These are phyloP conservation scores for Ceratobasidium theobromae DNA, from an alignment of 1,284 basidiomycete genomes.

Conservation along the genomic window DNA sequence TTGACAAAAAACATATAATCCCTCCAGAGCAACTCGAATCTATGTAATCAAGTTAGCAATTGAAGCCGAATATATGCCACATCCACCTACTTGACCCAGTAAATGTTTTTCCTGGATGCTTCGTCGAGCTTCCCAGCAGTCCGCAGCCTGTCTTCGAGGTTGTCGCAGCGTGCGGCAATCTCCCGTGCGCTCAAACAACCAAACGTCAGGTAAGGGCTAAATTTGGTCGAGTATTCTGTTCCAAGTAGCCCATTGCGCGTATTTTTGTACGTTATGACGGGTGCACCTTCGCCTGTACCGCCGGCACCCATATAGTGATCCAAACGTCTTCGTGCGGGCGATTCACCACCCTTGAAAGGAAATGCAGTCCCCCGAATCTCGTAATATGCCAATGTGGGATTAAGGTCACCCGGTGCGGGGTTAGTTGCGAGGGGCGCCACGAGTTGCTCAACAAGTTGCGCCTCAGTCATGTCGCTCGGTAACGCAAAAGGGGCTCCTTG, in stretches of 20 bases:
- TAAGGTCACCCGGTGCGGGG: background rate
- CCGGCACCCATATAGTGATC: conserved; percentile 43
- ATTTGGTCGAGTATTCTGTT: conserved; percentile 54
- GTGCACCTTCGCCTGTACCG: conserved; percentile 27
- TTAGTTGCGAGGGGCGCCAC: background rate
- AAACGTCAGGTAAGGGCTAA: conserved; percentile 52
- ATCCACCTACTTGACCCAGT: conserved; percentile 44
- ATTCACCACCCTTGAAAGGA: conserved; percentile 49
- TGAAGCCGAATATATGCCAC: too few species aligned
- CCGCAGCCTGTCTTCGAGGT: conserved; percentile 38
- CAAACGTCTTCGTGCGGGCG: conserved; percentile 45
- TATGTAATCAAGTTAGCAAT: conserved; percentile 35
- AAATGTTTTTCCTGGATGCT: conserved; percentile 46
- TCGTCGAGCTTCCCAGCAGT: conserved; percentile 39
- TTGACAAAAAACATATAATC: conserved; percentile 55
- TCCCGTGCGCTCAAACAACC: conserved; percentile 52
- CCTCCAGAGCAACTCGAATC: conserved; percentile 56
- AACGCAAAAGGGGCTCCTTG: background rate
- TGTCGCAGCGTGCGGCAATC: conserved; percentile 41
- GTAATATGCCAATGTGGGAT: background rate
- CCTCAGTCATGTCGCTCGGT: background rate
- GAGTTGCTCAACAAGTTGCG: background rate
- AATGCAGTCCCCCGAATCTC: conserved; percentile 43
- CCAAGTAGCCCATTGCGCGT: conserved; percentile 57
- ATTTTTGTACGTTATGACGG: conserved; percentile 50